These are phyloP conservation scores for Saturnispora quitensis DNA, from an alignment of 805 yeast species.

Conservation along the genomic window DNA sequence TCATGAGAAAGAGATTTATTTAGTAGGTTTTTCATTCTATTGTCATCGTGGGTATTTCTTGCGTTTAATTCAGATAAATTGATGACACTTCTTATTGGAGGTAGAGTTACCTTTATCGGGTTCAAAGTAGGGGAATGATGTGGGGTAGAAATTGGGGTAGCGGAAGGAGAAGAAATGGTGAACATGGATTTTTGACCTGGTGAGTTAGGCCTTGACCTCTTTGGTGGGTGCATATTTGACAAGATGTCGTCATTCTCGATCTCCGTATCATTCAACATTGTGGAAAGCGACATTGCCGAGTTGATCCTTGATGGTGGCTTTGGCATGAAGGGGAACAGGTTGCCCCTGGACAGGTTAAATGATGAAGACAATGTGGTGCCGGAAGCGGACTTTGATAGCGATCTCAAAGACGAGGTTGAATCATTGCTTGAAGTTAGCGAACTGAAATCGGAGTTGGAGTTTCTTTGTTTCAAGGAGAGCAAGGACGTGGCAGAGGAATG, in stretches of 20 bases:
- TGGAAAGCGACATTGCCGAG: slow-evolving; percentile 17
- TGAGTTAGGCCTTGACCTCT: slow-evolving; percentile 30
- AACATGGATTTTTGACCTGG: slow-evolving; percentile 15
- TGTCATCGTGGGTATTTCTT: slow-evolving; percentile 17
- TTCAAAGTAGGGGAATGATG: slow-evolving; percentile 30
- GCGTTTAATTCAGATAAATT: slow-evolving; percentile 8
- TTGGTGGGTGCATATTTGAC: slow-evolving; percentile 22
- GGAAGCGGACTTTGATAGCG: slow-evolving; percentile 22
- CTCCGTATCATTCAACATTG: slow-evolving; percentile 12
- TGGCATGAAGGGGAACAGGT: slow-evolving; percentile 7
- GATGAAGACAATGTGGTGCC: slow-evolving; percentile 21
- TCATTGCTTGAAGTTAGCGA: slow-evolving; percentile 25
- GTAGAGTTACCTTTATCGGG: slow-evolving; percentile 23
- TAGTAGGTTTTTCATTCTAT: slow-evolving; percentile 22
- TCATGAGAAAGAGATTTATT: slow-evolving; percentile 21
- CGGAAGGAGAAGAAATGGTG: slow-evolving; percentile 27
- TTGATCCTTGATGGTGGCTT: slow-evolving; percentile 20
- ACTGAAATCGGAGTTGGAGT: not conserved
- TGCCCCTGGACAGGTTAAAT: slow-evolving; percentile 5
- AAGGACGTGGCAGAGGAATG: slow-evolving; percentile 18
- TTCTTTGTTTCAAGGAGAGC: not conserved
- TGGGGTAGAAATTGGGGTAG: slow-evolving; percentile 28
- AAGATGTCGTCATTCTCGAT: not conserved
- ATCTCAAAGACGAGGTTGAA: slow-evolving; percentile 25
- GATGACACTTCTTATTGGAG: slow-evolving; percentile 28